Evolutionary conservation across 106 monocot species (phyloP).

Genomic region (Apostasia shenzhenica): DNA sequence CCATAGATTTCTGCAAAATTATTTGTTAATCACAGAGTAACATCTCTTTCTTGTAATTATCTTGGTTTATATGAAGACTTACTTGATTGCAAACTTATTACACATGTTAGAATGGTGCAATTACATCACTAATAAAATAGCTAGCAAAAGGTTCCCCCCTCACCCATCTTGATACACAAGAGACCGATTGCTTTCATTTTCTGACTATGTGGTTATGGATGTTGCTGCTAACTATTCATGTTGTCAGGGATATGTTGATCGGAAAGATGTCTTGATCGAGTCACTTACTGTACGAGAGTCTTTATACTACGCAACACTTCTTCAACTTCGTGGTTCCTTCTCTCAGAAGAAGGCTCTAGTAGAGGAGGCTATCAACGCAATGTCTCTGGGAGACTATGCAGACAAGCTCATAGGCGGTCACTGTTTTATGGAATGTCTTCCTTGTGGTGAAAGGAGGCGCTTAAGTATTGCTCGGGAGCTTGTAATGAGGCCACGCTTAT

Average conservation of each 20-base stretch:
- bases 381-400: constrained; percentile 86
- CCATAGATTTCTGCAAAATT: background rate
- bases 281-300: constrained; percentile 90
- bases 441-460: constrained; percentile 77
- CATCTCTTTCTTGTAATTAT: background rate
- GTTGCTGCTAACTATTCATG: background rate
- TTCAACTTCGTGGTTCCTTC: constrained; percentile 89
- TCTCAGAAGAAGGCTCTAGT: constrained; percentile 67
- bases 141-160: background rate
- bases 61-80: background rate
- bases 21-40: constrained; percentile 1
- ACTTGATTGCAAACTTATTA: background rate
- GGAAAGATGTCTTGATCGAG: constrained; percentile 78
- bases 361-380: constrained; percentile 81
- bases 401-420: constrained; percentile 87
- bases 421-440: constrained; percentile 76
- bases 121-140: background rate
- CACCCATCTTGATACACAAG: background rate
- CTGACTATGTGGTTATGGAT: no score
- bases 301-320: constrained; percentile 73
- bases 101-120: background rate
- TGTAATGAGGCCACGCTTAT: constrained; percentile 72
- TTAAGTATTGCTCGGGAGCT: constrained; percentile 92
- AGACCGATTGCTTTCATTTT: background rate
- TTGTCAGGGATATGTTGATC: constrained; percentile 86